Base-by-base conservation (phyloP, 2,329 filamentous ascomycete genomes). In the Gliomastix tumulicola region DNA sequence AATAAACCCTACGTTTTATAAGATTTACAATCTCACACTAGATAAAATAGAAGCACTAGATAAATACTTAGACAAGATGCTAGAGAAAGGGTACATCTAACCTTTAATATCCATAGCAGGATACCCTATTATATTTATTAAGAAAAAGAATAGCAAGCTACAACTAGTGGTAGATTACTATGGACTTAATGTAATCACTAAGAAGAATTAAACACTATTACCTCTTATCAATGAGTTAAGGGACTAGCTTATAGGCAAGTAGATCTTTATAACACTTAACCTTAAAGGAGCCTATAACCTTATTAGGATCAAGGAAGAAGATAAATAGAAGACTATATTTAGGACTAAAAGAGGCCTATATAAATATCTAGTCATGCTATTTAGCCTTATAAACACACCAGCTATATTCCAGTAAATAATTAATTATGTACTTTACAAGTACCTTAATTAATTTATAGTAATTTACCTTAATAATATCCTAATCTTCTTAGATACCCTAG, bases 321-420 rank as follows among this genome's bases (percentile, higher is more conserved):
- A 63, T 22, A 44, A 61, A 40, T 59, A 42, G 47, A 60, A 55
- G 38, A 62, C 43, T n/a, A 48, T 47, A 1, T 65, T 63, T 37
- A 18, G 38, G 13, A 61, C 44, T 2, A 34, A 47, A 20, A 61
- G 52, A 40, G 44, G 54, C 28, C 40, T 46, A 7, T 64, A 45
- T 39, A 35, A 66, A 41, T 65, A 51, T 28, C 31, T 51, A 25
- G 49, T 65, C 9, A 51, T 56, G 39, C 44, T 34, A 11, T 55
- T 57, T 44, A 41, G 36, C n/a, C 31, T 12, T 4, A 27, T 12
- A 12, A 12, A 27, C 11, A 27, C 15, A 12, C 15, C 15, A 30
- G 19, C 12, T 13, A n/a, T n/a, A n/a, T n/a, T n/a, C n/a, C n/a
- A 20, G 28, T 30, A 34, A 21, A 16, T n/a, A n/a, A n/a, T n/a